Base-by-base conservation (phyloP, 2,329 filamentous ascomycete genomes). In the Fusarium sp. region DNA sequence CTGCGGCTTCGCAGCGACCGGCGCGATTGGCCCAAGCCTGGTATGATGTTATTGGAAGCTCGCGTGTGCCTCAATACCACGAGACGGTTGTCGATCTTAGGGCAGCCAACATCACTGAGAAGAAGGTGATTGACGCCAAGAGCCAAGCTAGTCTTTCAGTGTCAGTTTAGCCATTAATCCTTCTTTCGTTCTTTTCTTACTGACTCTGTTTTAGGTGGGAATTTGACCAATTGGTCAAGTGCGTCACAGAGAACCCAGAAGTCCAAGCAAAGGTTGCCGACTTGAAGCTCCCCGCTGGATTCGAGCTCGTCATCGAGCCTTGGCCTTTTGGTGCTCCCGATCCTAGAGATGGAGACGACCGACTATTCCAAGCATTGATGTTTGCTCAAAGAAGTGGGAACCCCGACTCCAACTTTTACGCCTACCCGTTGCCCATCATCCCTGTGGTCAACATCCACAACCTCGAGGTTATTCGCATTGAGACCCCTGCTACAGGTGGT, bases 331-430 rank as follows among this genome's bases (percentile, higher is more conserved):
- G 79, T 38, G 78, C 79, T 1, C 75, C 78, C 8, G 79, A 84
- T 22, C 50, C 75, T 0, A 66, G 61, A 12, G 82, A 82, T 50
- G 81, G 78, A 25, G 67, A 78, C 15, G 75, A 54, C 0, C 80
- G 81, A 2, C 76, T 76, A 17, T 83, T 83, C 69, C 82, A 83
- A 57, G 81, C 75, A 6, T 72, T 83, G 0, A 74, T 81, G 47
- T 83, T 83, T 30, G 82, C 77, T 0, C 74, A 76, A 4, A 65
- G 75, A 27, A 79, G 69, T 32, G 79, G 80, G 38, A 83, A 89
- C 38, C 79, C 80, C 0, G 88, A 90, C 68, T 84, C 87, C 12
- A 90, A 90, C 71, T 86, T 86, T 66, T 90, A 90, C 71, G 87
- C 87, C 1, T 90, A 87, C 61, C 88, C 89, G 0, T 80, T 90